Evolutionary conservation across 345 rosid species (phyloP).

Genomic region (Camelina sativa): DNA sequence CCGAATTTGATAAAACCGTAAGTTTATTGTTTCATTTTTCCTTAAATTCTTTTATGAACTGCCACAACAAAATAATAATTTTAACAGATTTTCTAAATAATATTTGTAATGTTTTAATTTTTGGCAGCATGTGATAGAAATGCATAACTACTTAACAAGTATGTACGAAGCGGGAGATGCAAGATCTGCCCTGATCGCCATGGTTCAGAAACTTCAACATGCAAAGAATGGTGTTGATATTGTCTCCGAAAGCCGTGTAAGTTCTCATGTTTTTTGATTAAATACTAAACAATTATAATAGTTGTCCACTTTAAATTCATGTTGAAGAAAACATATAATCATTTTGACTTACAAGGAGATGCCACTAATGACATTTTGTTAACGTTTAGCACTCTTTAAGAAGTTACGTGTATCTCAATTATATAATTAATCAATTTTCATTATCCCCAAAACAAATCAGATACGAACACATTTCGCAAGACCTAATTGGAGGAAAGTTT

Average conservation of each 20-base stretch:
- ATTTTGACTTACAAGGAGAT: not conserved
- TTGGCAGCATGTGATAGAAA: conserved; percentile 78
- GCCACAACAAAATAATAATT: not conserved
- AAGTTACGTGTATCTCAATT: not conserved
- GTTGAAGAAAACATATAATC: not conserved
- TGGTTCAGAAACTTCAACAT: conserved; percentile 95
- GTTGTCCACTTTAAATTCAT: not conserved
- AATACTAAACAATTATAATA: not conserved
- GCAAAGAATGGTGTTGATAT: conserved; percentile 93
- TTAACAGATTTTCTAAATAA: not conserved
- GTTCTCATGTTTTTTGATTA: not conserved
- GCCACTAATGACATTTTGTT: not conserved
- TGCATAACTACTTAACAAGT: conserved; percentile 97
- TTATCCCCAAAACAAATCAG: conserved; percentile 43
- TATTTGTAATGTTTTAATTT: not conserved
- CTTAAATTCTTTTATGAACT: too few species aligned
- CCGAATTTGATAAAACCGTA: conserved; percentile 72
- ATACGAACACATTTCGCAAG: conserved; percentile 95
- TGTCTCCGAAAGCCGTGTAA: conserved; percentile 91
- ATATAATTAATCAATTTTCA: not conserved
- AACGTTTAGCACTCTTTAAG: not conserved
- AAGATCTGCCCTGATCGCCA: conserved; percentile 86
- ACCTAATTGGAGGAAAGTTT: conserved; percentile 96
- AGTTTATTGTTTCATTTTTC: conserved; percentile 22
- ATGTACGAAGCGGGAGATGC: conserved; percentile 99